phyloP scores from a whole-genome alignment of 169 alveolate species.

The Eimeria acervulina region DNA sequence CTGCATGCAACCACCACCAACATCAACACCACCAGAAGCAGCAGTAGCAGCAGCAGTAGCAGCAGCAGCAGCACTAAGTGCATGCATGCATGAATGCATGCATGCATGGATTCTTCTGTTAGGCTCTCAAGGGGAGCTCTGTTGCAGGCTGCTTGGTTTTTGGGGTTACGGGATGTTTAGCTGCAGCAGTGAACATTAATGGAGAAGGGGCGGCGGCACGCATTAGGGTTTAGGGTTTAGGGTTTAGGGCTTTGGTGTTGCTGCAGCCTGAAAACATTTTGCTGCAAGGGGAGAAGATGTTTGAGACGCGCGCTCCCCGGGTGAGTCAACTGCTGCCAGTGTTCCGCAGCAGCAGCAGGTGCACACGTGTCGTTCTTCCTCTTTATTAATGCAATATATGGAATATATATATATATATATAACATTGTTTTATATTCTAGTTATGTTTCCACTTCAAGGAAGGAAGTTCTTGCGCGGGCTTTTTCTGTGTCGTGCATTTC shows the following conservation, averaged over 20 bases:
- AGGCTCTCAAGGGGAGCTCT: too few species aligned
- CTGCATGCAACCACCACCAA: neutral
- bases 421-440: too few species aligned
- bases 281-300: slow-evolving; percentile 89
- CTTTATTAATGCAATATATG: too few species aligned
- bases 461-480: too few species aligned
- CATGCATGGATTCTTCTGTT: neutral
- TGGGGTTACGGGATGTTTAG: neutral
- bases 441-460: too few species aligned
- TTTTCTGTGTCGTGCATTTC: too few species aligned
- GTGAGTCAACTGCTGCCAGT: slow-evolving; percentile 39
- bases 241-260: neutral
- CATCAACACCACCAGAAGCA: too few species aligned
- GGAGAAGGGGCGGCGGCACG: neutral
- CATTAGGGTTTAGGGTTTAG: neutral
- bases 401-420: too few species aligned
- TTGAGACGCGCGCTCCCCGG: slow-evolving; percentile 87
- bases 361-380: too few species aligned
- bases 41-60: too few species aligned
- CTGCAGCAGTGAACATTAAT: neutral
- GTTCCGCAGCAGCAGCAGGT: neutral
- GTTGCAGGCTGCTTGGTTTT: neutral
- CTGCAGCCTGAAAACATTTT: slow-evolving; percentile 97
- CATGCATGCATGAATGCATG: slow-evolving; percentile 8
- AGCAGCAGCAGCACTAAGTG: too few species aligned